Evolutionary conservation across 345 rosid genomes (phyloP).

Genomic region (Cochlearia excelsa): DNA sequence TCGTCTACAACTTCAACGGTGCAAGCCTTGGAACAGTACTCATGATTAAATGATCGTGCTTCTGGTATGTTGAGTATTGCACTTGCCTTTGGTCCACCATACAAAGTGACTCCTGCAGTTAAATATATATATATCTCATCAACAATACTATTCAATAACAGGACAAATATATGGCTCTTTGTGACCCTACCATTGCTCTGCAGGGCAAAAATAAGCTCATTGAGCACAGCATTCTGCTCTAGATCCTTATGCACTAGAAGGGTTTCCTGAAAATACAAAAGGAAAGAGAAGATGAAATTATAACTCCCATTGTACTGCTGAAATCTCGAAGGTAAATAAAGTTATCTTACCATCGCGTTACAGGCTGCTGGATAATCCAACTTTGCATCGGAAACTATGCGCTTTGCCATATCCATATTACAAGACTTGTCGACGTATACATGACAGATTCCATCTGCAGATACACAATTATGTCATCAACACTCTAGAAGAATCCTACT

Average conservation of each 20-base stretch:
- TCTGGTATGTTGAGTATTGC: constrained; percentile 53
- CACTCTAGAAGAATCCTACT: constrained; percentile 10
- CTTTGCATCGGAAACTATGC: constrained; percentile 83
- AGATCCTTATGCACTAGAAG: constrained; percentile 92
- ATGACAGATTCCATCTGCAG: constrained; percentile 96
- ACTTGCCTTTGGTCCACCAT: constrained; percentile 80
- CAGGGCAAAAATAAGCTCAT: constrained; percentile 55
- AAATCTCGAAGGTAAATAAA: constrained; percentile 3
- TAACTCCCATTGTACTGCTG: constrained; percentile 6
- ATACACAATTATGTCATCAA: background rate
- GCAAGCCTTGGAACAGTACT: constrained; percentile 82
- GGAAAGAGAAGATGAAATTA: constrained; percentile 2
- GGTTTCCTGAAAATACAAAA: constrained; percentile 62
- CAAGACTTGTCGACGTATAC: constrained; percentile 88
- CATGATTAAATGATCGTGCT: constrained; percentile 64
- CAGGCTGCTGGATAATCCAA: constrained; percentile 96
- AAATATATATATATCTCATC: background rate
- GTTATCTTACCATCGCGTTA: constrained; percentile 77
- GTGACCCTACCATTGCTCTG: constrained; percentile 54
- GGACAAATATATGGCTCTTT: background rate
- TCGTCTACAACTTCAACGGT: constrained; percentile 91
- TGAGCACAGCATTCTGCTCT: constrained; percentile 52
- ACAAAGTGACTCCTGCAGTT: constrained; percentile 68
- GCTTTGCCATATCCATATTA: constrained; percentile 74
- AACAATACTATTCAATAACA: background rate